Evolutionary conservation across 768 basidiomycete genomes (phyloP).

Genomic region (Tephrocybe sp.): DNA sequence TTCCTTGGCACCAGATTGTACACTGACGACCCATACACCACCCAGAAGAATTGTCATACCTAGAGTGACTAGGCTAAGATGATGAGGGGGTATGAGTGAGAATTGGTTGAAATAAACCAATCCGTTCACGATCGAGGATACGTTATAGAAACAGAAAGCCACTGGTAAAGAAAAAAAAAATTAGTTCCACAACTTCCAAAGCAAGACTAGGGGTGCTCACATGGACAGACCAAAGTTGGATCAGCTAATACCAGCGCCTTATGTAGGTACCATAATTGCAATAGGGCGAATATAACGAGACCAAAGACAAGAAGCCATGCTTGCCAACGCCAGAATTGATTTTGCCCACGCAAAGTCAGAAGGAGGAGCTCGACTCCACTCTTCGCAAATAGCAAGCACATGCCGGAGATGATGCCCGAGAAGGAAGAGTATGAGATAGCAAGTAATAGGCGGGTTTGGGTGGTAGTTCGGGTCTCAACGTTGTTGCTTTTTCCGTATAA

Average conservation of each 20-base stretch:
- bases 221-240: slow-evolving; percentile 83
- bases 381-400: slow-evolving; percentile 93
- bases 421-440: slow-evolving; percentile 86
- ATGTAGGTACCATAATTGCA: slow-evolving; percentile 85
- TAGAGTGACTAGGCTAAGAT: slow-evolving; percentile 71
- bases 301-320: slow-evolving; percentile 78
- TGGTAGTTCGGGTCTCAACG: slow-evolving; percentile 24
- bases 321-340: slow-evolving; percentile 84
- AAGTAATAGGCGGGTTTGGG: slow-evolving; percentile 57
- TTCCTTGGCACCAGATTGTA: slow-evolving; percentile 58
- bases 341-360: slow-evolving; percentile 68
- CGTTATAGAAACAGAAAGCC: slow-evolving; percentile 94
- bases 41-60: slow-evolving; percentile 78
- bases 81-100: slow-evolving; percentile 59
- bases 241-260: slow-evolving; percentile 77
- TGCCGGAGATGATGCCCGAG: slow-evolving; percentile 86
- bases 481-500: slow-evolving; percentile 18
- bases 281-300: slow-evolving; percentile 68
- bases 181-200: slow-evolving; percentile 11
- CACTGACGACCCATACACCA: slow-evolving; percentile 89
- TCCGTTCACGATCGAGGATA: slow-evolving; percentile 88
- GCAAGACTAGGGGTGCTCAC: slow-evolving; percentile 39
- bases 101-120: slow-evolving; percentile 90
- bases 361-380: slow-evolving; percentile 88
- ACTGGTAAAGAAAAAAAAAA: slow-evolving; percentile 39